Conservation (phyloP, 2,329 filamentous ascomycete species). For the Monosporascus sp. region DNA sequence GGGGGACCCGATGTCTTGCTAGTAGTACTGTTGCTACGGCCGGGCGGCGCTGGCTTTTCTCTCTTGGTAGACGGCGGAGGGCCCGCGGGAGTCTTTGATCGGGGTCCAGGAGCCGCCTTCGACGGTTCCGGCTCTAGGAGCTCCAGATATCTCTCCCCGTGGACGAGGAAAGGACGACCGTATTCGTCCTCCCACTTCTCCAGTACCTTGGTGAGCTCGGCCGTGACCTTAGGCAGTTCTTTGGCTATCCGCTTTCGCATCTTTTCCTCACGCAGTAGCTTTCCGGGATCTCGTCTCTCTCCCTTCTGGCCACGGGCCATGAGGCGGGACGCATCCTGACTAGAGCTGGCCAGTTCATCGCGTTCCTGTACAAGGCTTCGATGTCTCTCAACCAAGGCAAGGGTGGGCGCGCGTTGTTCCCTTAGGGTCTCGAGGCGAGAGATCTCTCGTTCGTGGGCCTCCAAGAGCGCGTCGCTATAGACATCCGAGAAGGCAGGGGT, state of each 20-base stretch:
- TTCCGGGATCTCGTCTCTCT: constrained; percentile 89
- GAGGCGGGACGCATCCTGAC: constrained; percentile 88
- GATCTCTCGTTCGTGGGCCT: constrained; percentile 92
- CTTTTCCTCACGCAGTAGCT: constrained; percentile 92
- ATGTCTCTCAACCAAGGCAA: constrained; percentile 80
- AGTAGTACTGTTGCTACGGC: constrained; percentile 33
- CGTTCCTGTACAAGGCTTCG: constrained; percentile 78
- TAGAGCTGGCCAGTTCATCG: constrained; percentile 81
- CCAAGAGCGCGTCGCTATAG: constrained; percentile 90
- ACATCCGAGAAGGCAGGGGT: constrained; percentile 96
- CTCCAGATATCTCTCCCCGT: constrained; percentile 87
- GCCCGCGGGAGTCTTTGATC: constrained; percentile 72
- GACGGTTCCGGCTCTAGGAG: constrained; percentile 63
- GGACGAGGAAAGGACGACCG: constrained; percentile 86
- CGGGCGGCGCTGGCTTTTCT: constrained; percentile 27
- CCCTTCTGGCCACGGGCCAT: constrained; percentile 90
- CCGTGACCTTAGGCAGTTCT: constrained; percentile 86
- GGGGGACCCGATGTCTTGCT: constrained; percentile 21
- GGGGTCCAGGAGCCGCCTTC: constrained; percentile 55
- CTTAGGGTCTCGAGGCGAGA: constrained; percentile 71
- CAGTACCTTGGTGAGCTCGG: constrained; percentile 75
- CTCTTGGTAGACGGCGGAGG: constrained; percentile 45
- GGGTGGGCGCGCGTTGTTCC: constrained; percentile 80
- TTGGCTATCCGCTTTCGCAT: constrained; percentile 97
- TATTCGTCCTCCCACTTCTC: constrained; percentile 92